These are phyloP conservation scores for Chaetomium sp. DNA, from an alignment of 2,329 filamentous ascomycete genomes.

Conservation along the genomic window DNA sequence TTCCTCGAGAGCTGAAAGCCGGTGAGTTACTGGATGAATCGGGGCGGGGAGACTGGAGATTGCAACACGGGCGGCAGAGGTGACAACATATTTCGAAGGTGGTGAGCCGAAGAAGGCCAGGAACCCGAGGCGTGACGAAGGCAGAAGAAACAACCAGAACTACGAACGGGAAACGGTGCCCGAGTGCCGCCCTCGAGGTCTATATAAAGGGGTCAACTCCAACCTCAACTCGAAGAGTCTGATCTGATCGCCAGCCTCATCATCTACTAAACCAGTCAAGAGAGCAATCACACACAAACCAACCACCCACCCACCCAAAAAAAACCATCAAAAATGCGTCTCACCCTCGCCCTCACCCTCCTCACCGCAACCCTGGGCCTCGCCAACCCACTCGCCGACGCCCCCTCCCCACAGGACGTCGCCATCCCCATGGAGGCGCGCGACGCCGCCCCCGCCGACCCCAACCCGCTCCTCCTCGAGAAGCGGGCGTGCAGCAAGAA, in stretches of 20 bases:
- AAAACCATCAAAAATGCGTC: slow-evolving; percentile 10
- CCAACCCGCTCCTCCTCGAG: not conserved
- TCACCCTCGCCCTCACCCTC: slow-evolving; percentile 14
- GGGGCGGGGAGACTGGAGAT: not conserved
- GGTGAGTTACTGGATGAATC: not conserved
- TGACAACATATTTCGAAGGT: not conserved
- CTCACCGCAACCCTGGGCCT: slow-evolving; percentile 16
- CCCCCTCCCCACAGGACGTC: not conserved
- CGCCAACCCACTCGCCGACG: slow-evolving; percentile 4
- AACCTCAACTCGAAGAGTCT: not conserved
- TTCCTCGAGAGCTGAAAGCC: not conserved
- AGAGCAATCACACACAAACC: not conserved
- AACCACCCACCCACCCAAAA: not conserved
- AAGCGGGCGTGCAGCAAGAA: slow-evolving; percentile 31
- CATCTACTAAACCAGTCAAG: not conserved
- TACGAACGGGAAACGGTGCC: not conserved
- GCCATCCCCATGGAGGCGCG: slow-evolving; percentile 8
- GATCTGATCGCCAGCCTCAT: not conserved
- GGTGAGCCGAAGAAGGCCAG: too few relatives aligned
- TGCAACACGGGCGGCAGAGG: slow-evolving; percentile 6
- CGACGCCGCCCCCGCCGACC: not conserved
- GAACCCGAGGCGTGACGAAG: not conserved
- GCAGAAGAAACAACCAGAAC: not conserved
- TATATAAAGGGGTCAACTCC: slow-evolving; percentile 4
- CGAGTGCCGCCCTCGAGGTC: not conserved